Evolutionary conservation across 2,329 filamentous ascomycete genomes (phyloP).

Genomic region (Cytospora leucostoma): DNA sequence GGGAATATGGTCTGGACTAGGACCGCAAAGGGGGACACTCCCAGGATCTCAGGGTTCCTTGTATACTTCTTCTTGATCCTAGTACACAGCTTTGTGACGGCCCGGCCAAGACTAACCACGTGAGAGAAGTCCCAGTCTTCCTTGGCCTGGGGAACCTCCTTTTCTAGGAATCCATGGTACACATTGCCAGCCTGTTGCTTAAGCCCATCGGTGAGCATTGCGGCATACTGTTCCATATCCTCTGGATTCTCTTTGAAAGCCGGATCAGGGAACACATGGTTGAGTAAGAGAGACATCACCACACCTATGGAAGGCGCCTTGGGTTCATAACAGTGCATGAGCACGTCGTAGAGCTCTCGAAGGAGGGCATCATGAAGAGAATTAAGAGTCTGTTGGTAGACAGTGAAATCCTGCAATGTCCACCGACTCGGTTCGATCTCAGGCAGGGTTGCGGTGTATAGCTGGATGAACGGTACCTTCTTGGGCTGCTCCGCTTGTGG

Average conservation of each 20-base stretch:
- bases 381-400: constrained; percentile 74
- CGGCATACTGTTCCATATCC: constrained; percentile 70
- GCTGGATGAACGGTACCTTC: constrained; percentile 58
- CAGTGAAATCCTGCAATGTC: constrained; percentile 67
- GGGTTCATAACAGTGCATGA: constrained; percentile 85
- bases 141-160: constrained; percentile 76
- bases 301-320: constrained; percentile 81
- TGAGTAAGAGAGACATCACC: constrained; percentile 77
- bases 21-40: constrained; percentile 64
- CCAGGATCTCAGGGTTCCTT: constrained; percentile 85
- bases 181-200: constrained; percentile 73
- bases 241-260: constrained; percentile 71
- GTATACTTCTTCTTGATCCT: constrained; percentile 91
- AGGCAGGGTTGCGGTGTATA: constrained; percentile 51
- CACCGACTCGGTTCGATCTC: constrained; percentile 63
- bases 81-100: constrained; percentile 80
- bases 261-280: constrained; percentile 78
- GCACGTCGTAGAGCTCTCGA: constrained; percentile 82
- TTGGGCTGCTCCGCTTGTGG: constrained; percentile 66
- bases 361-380: constrained; percentile 79
- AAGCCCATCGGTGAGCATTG: constrained; percentile 72
- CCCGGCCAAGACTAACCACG: constrained; percentile 84
- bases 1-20: constrained; percentile 84
- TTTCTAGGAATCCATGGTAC: constrained; percentile 77
- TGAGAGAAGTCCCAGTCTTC: constrained; percentile 89